Evolutionary conservation across 306 rosid genomes (phyloP), one percentile per base, ranked within the genome.

Genomic region (Ammopiptanthus mongolicus): DNA sequence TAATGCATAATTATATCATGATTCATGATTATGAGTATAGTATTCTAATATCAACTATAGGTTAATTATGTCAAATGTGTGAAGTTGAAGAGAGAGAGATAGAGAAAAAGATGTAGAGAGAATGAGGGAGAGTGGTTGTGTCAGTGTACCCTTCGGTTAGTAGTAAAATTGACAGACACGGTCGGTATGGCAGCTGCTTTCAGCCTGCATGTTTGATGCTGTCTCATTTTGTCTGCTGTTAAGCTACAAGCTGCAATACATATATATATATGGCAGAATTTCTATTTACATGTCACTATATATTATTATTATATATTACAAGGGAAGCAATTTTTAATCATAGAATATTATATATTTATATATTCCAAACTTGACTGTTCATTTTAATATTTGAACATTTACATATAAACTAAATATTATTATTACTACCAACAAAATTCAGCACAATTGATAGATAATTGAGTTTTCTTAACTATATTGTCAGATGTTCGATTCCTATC

Each of bases 201-300:
- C 41, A 29, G 10, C 22, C 80, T 75, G 56, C 69, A 76, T 33
- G 73, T 81, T 76, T 55, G 70, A 78, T 80, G 80, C 76, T 74
- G 80, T 80, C 84, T 74, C 80, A 36, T 80, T 73, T 47, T 73
- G 79, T 44, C 85, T 75, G 81, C 53, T 75, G 67, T 69, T 47
- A 33, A 14, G 34, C 41, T 34, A 48, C 53, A 59, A 25, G 3
- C 22, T 56, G 34, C 44, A 28, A 14, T n/a, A 12, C n/a, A n/a
- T 66, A 42, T 28, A 73, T 37, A 19, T 4, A 9, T 31, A 2
- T 39, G 28, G 5, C 29, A 46, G 19, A 19, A 19, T 76, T 56
- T 18, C 39, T 56, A 11, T 25, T 53, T 29, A 12, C 47, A 65
- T 52, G 44, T 21, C 42, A 25, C 72, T 74, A 33, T 5, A n/a